These are phyloP conservation scores for Pluteus cervinus DNA, from an alignment of 768 basidiomycete genomes.

Conservation along the genomic window DNA sequence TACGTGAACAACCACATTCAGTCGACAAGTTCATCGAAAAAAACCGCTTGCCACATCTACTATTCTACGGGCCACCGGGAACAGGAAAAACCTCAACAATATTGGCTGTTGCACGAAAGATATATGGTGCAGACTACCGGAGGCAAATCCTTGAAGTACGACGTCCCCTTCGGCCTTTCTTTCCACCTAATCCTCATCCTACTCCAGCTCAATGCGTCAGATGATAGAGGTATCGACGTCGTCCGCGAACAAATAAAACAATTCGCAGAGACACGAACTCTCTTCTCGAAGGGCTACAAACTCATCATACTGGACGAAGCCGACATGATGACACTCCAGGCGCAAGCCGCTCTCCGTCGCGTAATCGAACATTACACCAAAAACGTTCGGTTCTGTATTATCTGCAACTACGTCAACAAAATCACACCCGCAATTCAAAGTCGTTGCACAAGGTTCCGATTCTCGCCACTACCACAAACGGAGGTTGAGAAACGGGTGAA, in stretches of 20 bases:
- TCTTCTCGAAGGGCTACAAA: conserved; percentile 92
- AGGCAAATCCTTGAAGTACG: conserved; percentile 93
- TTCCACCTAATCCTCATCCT: conserved; percentile 2
- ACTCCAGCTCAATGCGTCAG: conserved; percentile 87
- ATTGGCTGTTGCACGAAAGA: conserved; percentile 87
- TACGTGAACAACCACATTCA: conserved; percentile 30
- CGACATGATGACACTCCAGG: conserved; percentile 99
- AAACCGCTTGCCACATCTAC: conserved; percentile 87
- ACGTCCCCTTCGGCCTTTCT: conserved; percentile 4
- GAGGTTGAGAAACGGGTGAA: conserved; percentile 84
- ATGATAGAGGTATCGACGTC: conserved; percentile 97
- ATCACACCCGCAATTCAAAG: conserved; percentile 98
- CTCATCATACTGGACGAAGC: conserved; percentile 98
- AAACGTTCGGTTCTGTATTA: conserved; percentile 98
- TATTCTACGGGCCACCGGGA: conserved; percentile 97
- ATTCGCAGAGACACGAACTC: conserved; percentile 91
- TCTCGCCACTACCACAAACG: conserved; percentile 81
- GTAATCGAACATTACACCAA: conserved; percentile 98
- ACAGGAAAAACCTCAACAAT: conserved; percentile 99
- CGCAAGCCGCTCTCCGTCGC: conserved; percentile 93
- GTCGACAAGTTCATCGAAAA: conserved; percentile 97
- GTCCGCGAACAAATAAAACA: conserved; percentile 99
- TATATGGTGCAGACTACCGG: conserved; percentile 81
- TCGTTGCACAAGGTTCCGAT: conserved; percentile 95
- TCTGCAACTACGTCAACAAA: conserved; percentile 99